Evolutionary conservation across 768 basidiomycete genomes (phyloP), one percentile per base, ranked within the genome.

Genomic region (Holtermanniella nyarrowii): DNA sequence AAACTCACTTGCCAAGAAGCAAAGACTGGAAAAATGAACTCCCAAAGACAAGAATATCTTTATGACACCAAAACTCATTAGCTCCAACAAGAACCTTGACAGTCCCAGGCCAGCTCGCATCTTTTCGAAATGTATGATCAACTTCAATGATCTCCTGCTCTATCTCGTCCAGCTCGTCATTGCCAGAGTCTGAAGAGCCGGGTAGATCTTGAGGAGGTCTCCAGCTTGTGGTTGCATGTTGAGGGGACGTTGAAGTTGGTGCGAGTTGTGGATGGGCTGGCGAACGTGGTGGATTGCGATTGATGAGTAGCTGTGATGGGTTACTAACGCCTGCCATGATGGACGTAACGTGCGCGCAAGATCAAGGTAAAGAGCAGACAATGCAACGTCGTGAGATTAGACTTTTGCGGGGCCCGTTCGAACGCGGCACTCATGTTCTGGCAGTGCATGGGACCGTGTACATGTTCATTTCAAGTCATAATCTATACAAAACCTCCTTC

Each of bases 21-120:
- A 88, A 83, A 16, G 86, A 87, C 71, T 90, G 84, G 69, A 93
- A 93, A 76, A 93, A 93, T 0, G 89, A 87, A n/a, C 88, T 90
- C 3, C 88, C 85, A 66, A 89, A 93, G 72, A 83, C 85, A 4
- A 93, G 74, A 24, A 93, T 80, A 66, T 91, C 88, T 69, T 87
- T 89, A 73, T 93, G 89, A 62, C 66, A 88, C 88, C 89, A 93
- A 73, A 93, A 93, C 3, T 85, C 88, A 44, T 86, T 87, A 55
- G 77, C 80, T 68, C 88, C 85, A 22, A 93, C 89, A 18, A 89
- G 76, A 48, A 93, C 88, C 71, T 91, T 93, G 50, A 93, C 87
- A 0, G 82, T 86, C 2, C 89, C 89, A 0, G 87, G 87, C 60
- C 87, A 82, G 26, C 76, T 71, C 31, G 77, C 77, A 55, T 78